phyloP scores from a whole-genome alignment of 1,139 yeast species.

The Geotrichum klebahnii region DNA sequence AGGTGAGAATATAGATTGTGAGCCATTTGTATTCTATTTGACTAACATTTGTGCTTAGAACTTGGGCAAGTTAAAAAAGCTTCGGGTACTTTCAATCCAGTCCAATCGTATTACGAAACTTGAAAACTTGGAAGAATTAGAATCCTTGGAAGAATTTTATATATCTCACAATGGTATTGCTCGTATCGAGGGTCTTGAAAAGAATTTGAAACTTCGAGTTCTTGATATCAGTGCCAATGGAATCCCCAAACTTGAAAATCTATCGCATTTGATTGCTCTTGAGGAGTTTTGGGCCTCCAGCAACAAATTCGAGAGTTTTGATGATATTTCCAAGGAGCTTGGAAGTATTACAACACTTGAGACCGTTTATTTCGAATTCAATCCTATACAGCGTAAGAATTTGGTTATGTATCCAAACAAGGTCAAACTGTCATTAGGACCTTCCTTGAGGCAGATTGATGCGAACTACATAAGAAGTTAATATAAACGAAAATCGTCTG shows the following conservation, averaged over 20 bases:
- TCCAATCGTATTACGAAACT: conserved; percentile 75
- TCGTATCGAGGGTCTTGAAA: conserved; percentile 73
- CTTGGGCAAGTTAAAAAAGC: conserved; percentile 55
- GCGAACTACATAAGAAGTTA: conserved; percentile 56
- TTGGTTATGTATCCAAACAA: conserved; percentile 84
- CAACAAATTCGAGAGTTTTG: conserved; percentile 64
- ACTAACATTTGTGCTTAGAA: conserved; percentile 38
- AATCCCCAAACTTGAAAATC: conserved; percentile 56
- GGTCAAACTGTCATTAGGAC: conserved; percentile 65
- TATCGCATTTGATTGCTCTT: conserved; percentile 60
- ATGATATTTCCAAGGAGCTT: conserved; percentile 63
- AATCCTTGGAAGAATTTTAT: conserved; percentile 76
- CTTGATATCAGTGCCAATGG: conserved; percentile 79
- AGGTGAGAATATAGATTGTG: conserved; percentile 28
- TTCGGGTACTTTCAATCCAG: conserved; percentile 80
- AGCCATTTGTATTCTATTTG: background rate
- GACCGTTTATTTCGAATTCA: conserved; percentile 93
- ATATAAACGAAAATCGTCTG: background rate
- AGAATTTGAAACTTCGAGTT: conserved; percentile 61
- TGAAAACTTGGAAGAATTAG: conserved; percentile 73
- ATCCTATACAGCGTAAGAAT: conserved; percentile 72
- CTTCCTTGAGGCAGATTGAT: conserved; percentile 79
- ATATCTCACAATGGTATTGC: conserved; percentile 79
- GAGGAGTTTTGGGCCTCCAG: conserved; percentile 94
- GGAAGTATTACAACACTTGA: conserved; percentile 63